Base-by-base conservation (phyloP, 2,329 filamentous ascomycete genomes). In the Claviceps digitariae region DNA sequence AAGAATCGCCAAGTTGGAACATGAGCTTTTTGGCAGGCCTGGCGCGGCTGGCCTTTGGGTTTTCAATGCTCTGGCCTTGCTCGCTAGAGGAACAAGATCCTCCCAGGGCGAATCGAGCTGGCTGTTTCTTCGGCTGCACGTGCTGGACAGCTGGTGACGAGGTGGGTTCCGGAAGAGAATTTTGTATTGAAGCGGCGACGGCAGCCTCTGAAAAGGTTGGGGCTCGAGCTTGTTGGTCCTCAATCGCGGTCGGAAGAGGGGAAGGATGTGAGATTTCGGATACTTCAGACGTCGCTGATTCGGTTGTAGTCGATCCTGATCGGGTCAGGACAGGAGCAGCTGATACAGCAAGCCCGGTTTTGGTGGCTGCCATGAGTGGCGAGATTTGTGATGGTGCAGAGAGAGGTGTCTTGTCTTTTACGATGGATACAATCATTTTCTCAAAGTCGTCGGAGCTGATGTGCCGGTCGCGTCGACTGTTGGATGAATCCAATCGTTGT, bases 341-440 rank as follows among this genome's bases (percentile, higher is more conserved):
- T n/a, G 63, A 57, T 13, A 61, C 57, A 15, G 62, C 56, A 25
- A 62, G 57, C 6, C 65, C 75, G 54, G 78, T 71, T 50, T 76
- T 75, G 63, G n/a, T 65, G 60, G 61, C 66, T 59, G 59, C 70
- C 66, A 48, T 66, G 63, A 60, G 50, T 36, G 62, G 59, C 34
- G 62, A 56, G 47, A 59, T 56, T 5, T 63, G 60, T 4, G 62
- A 60, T 45, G 68, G 68, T 29, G 67, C 67, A 20, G 77, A 74
- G 9, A 82, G 68, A 61, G 74, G 80, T 51, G 74, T 77, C 67
- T 87, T 89, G 69, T 93, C 86, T 68, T 94, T 87, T 65, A 96
- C 93, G 53, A 96, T 96, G 41, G 85, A 89, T 54, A 87, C 82
- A 44, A 96, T 88, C 80, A 97, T 94, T 73, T 94, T 94, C 69